phyloP scores from a whole-genome alignment of 2,329 filamentous ascomycete species.

The Pseudogymnoascus sp. region DNA sequence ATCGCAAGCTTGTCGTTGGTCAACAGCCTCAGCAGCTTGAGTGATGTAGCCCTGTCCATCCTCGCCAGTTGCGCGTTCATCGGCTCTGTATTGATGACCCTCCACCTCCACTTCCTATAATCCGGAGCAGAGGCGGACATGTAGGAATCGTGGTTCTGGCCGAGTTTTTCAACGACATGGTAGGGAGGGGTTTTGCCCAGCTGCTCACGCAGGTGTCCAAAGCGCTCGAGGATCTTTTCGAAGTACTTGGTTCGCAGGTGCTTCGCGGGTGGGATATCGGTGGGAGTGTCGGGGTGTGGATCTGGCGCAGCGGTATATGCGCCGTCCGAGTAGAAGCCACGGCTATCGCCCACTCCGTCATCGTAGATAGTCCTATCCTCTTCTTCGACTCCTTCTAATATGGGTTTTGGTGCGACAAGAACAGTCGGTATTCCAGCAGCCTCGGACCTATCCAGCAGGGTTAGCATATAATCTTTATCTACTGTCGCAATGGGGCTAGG shows the following conservation, averaged over 20 bases:
- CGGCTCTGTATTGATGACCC: constrained; percentile 47
- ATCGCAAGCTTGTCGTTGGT: constrained; percentile 26
- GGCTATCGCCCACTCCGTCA: constrained; percentile 42
- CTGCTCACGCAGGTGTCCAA: constrained; percentile 52
- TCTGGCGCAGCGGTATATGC: constrained; percentile 61
- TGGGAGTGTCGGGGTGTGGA: neutral
- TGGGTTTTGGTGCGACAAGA: constrained; percentile 51
- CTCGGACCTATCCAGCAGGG: constrained; percentile 53
- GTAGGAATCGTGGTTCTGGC: constrained; percentile 41
- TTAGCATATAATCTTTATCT: constrained; percentile 26
- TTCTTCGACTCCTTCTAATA: constrained; percentile 26
- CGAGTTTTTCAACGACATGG: constrained; percentile 44
- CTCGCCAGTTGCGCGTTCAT: constrained; percentile 50
- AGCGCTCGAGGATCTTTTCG: constrained; percentile 55
- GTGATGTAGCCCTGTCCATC: constrained; percentile 58
- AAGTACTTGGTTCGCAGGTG: constrained; percentile 45
- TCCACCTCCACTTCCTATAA: constrained; percentile 43
- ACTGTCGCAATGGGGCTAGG: neutral
- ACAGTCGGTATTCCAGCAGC: constrained; percentile 66
- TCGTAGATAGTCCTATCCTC: constrained; percentile 40
- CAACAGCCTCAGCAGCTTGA: constrained; percentile 57
- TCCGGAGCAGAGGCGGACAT: constrained; percentile 43
- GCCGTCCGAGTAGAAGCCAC: constrained; percentile 68
- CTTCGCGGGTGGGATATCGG: neutral
- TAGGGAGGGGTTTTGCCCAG: constrained; percentile 50